Conservation (phyloP, 169 alveolate genomes). For the Plasmodium blacklocki region DNA sequence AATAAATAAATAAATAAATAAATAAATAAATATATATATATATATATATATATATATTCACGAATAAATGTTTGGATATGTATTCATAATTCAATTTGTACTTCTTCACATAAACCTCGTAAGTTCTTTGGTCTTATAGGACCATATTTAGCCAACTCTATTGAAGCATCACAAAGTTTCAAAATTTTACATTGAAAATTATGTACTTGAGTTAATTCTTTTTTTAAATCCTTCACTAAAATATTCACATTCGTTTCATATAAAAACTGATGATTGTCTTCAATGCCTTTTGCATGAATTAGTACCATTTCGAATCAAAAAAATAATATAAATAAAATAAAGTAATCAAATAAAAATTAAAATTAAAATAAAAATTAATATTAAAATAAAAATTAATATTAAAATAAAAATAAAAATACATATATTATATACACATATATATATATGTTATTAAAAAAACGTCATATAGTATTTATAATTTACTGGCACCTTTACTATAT, state of each 20-base stretch:
- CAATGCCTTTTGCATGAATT: conserved; percentile 91
- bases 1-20: no score
- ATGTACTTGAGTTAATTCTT: conserved; percentile 83
- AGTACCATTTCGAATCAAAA: conserved; percentile 89
- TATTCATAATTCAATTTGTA: conserved; percentile 41
- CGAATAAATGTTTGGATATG: not conserved
- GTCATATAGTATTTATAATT: no score
- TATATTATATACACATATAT: not conserved
- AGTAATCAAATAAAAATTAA: not conserved
- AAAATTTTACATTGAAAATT: conserved; percentile 90
- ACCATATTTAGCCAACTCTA: conserved; percentile 94
- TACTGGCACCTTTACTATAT: no score
- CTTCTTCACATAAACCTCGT: conserved; percentile 94
- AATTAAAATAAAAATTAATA: not conserved
- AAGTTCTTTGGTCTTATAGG: conserved; percentile 95
- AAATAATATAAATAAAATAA: conserved; percentile 4
- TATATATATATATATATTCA: not conserved
- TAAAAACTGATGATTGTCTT: conserved; percentile 92
- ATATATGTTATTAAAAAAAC: no score
- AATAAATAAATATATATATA: not conserved
- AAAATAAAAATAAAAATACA: not conserved
- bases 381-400: not conserved
- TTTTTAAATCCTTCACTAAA: conserved; percentile 81
- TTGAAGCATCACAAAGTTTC: conserved; percentile 88
- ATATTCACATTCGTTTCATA: conserved; percentile 88